These are phyloP conservation scores for Raphidocelis subcapitata DNA, from an alignment of 139 green algal genomes.

Conservation along the genomic window DNA sequence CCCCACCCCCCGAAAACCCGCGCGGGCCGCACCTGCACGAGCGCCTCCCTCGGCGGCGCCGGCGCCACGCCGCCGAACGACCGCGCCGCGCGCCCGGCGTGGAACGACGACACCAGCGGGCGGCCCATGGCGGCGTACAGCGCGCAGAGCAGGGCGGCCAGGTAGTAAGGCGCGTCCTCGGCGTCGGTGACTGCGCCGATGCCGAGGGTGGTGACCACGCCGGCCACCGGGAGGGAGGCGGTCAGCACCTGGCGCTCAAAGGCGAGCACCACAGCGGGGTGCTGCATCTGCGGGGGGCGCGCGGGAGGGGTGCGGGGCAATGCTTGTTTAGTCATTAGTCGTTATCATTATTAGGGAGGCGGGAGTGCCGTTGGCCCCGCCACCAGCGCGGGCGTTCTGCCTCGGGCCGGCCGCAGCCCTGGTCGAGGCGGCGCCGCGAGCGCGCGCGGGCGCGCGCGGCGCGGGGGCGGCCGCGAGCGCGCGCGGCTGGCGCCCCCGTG, in stretches of 20 bases:
- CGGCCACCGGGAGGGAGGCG: conserved; percentile 58
- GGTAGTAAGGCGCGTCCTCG: conserved; percentile 80
- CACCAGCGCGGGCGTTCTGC: no score
- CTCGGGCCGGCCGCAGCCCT: no score
- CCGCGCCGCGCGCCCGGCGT: conserved; percentile 15
- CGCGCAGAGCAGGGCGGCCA: conserved; percentile 52
- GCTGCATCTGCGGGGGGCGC: conserved; percentile 53
- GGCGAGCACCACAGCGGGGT: conserved; percentile 79
- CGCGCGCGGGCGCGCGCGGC: no score
- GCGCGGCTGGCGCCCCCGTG: no score
- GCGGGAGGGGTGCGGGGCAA: not conserved
- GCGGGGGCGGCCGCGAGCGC: no score
- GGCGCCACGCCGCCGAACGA: conserved; percentile 11
- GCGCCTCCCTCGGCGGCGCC: conserved; percentile 19
- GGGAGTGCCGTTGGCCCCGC: no score
- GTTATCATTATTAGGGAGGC: no score
- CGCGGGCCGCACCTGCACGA: conserved; percentile 22
- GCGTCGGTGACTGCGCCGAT: conserved; percentile 50
- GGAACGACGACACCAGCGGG: conserved; percentile 82
- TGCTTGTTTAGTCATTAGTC: no score
- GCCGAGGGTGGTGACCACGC: conserved; percentile 59
- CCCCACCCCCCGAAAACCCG: no score
- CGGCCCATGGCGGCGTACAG: conserved; percentile 71
- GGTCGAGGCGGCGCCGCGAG: no score
- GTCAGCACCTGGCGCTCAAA: conserved; percentile 86